phyloP scores from a whole-genome alignment of 345 rosid species.

The Bruguiera gymnorhiza region DNA sequence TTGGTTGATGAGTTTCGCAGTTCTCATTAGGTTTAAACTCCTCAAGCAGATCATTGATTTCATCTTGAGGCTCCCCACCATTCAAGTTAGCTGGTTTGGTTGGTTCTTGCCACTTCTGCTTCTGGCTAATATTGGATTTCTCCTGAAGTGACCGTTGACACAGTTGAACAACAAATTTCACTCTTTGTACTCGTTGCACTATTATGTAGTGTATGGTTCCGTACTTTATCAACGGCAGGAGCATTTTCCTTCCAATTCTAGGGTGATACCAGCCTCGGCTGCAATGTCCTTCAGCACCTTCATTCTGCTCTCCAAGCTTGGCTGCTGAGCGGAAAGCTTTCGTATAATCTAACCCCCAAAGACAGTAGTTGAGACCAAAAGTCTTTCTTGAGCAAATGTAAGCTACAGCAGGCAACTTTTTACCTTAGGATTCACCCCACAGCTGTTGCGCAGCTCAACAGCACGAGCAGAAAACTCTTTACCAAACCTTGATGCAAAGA shows the following conservation, averaged over 20 bases:
- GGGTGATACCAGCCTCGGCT: constrained; percentile 29
- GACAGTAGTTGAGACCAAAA: neutral
- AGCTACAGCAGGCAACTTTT: neutral
- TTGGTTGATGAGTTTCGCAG: too few species aligned
- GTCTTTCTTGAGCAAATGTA: neutral
- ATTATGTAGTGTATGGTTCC: too few species aligned
- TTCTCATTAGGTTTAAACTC: constrained; percentile 12
- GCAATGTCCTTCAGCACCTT: constrained; percentile 41
- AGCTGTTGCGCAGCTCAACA: constrained; percentile 36
- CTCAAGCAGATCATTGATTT: neutral
- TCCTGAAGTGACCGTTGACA: constrained; percentile 21
- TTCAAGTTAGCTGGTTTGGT: neutral
- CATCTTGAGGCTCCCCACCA: neutral
- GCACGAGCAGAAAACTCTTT: constrained; percentile 39
- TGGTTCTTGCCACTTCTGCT: constrained; percentile 7
- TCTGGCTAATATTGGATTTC: neutral
- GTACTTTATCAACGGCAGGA: neutral
- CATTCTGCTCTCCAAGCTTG: constrained; percentile 42
- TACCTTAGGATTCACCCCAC: constrained; percentile 48
- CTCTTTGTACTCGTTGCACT: too few species aligned
- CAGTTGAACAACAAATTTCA: neutral
- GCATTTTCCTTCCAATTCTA: constrained; percentile 28
- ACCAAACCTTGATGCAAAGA: constrained; percentile 32
- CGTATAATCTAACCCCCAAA: constrained; percentile 34
- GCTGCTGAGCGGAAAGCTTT: constrained; percentile 39